Evolutionary conservation across 495 filamentous ascomycete species (phyloP).

Genomic region (Cercophora scortea): DNA sequence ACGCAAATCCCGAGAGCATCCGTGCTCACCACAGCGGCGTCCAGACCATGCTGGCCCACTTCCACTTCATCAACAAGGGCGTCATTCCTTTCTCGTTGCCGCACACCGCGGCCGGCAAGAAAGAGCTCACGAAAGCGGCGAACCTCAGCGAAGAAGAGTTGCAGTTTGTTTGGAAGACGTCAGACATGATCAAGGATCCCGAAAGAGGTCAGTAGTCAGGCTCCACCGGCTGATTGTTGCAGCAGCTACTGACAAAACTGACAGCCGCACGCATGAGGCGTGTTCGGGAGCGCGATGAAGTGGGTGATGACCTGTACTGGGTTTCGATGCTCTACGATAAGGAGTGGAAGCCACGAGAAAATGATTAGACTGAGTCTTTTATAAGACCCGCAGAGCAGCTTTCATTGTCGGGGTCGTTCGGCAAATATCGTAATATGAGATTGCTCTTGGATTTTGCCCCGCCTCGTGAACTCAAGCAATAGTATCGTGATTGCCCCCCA

Average conservation of each 20-base stretch:
- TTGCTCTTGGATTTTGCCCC: too few relatives aligned
- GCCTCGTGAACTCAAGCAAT: too few relatives aligned
- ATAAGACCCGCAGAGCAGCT: too few relatives aligned
- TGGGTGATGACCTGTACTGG: conserved; percentile 19
- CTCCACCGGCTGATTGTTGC: too few relatives aligned
- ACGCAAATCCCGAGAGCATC: conserved; percentile 17
- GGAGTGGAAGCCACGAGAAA: conserved; percentile 12
- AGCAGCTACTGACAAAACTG: neutral
- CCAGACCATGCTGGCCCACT: conserved; percentile 36
- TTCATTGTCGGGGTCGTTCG: too few relatives aligned
- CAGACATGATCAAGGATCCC: conserved; percentile 7
- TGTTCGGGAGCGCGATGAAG: conserved; percentile 2
- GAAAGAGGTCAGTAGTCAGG: conserved; percentile 6
- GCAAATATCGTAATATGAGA: too few relatives aligned
- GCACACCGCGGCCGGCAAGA: conserved; percentile 2
- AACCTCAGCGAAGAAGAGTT: conserved; percentile 13
- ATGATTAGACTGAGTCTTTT: conserved; percentile 3
- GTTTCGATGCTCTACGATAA: conserved; percentile 19
- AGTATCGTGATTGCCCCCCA: too few relatives aligned
- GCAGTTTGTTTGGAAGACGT: conserved; percentile 16
- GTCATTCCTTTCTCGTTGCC: conserved; percentile 16
- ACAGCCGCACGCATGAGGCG: conserved; percentile 6
- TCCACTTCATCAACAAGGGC: conserved; percentile 37
- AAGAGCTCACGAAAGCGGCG: conserved; percentile 16
- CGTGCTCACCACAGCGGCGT: conserved; percentile 22